A percentile compares a stretch with the other conserved stretches of the same genome.
phyloP scores from a whole-genome alignment of 345 rosid species.

The Gossypioides kirkii region DNA sequence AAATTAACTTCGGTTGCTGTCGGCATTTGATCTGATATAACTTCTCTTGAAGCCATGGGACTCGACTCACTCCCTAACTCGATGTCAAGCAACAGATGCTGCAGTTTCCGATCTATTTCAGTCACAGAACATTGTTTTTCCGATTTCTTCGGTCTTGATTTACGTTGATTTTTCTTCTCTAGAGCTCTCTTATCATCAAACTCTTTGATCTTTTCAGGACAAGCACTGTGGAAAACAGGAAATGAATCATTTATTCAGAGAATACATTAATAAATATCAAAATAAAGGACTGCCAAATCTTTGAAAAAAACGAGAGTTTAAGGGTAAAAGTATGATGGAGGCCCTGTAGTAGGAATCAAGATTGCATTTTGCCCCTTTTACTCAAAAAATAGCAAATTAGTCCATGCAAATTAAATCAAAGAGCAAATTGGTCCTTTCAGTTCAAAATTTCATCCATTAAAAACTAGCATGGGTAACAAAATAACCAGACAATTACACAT shows the following conservation, averaged over 20 bases:
- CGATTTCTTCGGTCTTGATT: slow-evolving; percentile 36
- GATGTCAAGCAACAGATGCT: slow-evolving; percentile 51
- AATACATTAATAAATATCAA: not conserved
- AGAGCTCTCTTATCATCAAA: slow-evolving; percentile 54
- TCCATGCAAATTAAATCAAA: no score
- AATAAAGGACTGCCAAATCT: not conserved
- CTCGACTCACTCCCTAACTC: slow-evolving; percentile 28
- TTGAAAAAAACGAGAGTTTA: not conserved
- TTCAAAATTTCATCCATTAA: no score
- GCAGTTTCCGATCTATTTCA: slow-evolving; percentile 54
- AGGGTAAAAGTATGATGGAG: not conserved
- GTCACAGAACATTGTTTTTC: slow-evolving; percentile 25
- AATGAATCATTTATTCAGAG: not conserved
- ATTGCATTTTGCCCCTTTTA: no score
- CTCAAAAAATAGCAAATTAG: no score
- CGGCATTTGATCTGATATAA: slow-evolving; percentile 21
- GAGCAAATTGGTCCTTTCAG: no score
- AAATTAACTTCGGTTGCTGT: slow-evolving; percentile 9
- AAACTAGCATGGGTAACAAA: no score
- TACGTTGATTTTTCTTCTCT: slow-evolving; percentile 39
- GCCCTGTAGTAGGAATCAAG: no score
- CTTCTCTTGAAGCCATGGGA: slow-evolving; percentile 25
- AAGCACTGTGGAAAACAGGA: slow-evolving; percentile 44
- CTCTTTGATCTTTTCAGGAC: slow-evolving; percentile 77
- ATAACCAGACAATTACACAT: no score